Evolutionary conservation across 768 basidiomycete species (phyloP).

Genomic region (Dacryopinax primogenitus): DNA sequence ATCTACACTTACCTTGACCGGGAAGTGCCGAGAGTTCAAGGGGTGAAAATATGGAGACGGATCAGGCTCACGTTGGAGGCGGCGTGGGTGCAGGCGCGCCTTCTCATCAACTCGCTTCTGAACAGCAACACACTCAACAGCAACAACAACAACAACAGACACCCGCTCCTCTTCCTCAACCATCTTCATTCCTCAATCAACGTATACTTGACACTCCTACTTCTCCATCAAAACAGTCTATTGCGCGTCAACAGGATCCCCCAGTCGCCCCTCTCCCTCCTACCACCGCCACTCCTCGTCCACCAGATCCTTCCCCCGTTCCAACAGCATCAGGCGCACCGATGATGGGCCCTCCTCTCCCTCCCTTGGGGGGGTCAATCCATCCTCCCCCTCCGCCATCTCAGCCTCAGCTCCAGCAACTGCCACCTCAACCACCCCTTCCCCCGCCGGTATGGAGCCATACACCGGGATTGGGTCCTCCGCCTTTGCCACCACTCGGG

Average conservation of each 20-base stretch:
- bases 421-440: neutral
- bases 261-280: neutral
- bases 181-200: neutral
- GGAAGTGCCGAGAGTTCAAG: too few species aligned
- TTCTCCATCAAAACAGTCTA: neutral
- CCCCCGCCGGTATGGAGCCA: neutral
- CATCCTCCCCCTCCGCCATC: neutral
- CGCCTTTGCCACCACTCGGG: neutral
- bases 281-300: neutral
- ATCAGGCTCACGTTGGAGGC: too few species aligned
- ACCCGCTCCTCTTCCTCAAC: neutral
- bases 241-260: neutral
- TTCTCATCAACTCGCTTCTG: too few species aligned
- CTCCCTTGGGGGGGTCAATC: too few species aligned
- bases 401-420: neutral
- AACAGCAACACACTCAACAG: too few species aligned
- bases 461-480: neutral
- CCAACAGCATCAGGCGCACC: neutral
- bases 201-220: neutral
- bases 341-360: slow-evolving; percentile 2
- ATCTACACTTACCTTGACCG: too few species aligned
- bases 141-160: too few species aligned
- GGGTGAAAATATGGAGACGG: too few species aligned
- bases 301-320: neutral
- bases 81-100: too few species aligned